phyloP scores from a whole-genome alignment of 176 grass and related monocot species.

The Cenchrus fungigraminus region DNA sequence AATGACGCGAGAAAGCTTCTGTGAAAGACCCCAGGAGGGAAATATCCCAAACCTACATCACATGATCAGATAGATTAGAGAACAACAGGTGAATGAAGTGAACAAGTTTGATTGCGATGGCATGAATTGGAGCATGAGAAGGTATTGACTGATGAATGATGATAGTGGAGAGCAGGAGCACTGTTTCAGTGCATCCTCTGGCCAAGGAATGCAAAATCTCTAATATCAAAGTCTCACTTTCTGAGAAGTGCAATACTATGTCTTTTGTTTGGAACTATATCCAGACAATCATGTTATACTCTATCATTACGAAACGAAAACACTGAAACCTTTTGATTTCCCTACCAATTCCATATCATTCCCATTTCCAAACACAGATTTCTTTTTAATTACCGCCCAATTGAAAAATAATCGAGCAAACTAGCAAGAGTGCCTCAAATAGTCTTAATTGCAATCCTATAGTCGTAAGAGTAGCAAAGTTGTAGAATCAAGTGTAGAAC shows the following conservation, averaged over 20 bases:
- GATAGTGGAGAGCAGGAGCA: neutral
- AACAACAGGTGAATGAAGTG: neutral
- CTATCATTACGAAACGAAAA: neutral
- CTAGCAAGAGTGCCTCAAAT: neutral
- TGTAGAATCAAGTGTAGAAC: neutral
- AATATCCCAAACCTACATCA: slow-evolving; percentile 88
- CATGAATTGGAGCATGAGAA: neutral
- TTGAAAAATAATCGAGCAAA: neutral
- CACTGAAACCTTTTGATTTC: neutral
- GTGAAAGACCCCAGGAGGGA: slow-evolving; percentile 94
- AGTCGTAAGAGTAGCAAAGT: neutral
- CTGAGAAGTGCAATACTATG: neutral
- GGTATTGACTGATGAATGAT: neutral
- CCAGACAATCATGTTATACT: neutral
- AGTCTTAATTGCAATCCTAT: neutral
- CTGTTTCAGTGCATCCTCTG: slow-evolving; percentile 23
- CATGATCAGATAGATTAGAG: slow-evolving; percentile 25
- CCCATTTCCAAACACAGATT: slow-evolving; percentile 10
- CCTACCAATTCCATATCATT: neutral
- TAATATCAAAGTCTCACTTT: neutral
- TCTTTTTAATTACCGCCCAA: neutral
- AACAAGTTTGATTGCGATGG: slow-evolving; percentile 1
- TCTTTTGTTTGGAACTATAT: neutral
- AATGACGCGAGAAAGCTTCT: slow-evolving; percentile 88
- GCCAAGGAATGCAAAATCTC: neutral